Percentiles rank a stretch among this genome's conserved stretches.
Conservation (phyloP, 2,329 filamentous ascomycete genomes). For the Beauveria rudraprayagi region DNA sequence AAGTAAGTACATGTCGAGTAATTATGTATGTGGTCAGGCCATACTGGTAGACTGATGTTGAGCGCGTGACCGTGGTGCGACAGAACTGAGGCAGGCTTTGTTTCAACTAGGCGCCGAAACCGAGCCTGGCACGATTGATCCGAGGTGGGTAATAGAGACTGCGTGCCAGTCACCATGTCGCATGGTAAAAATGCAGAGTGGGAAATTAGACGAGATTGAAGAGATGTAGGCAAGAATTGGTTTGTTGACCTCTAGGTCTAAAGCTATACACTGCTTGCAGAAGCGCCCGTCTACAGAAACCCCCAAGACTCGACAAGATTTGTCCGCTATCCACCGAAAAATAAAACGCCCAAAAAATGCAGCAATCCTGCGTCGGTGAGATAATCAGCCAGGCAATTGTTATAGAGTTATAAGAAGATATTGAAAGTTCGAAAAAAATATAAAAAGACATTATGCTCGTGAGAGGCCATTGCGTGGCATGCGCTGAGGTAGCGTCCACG, state of each 20-base stretch:
- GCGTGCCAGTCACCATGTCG: not conserved
- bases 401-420: not conserved
- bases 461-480: slow-evolving; percentile 22
- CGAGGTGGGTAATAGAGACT: too few species aligned
- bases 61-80: not conserved
- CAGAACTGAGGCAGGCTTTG: not conserved
- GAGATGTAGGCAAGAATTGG: not conserved
- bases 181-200: not conserved
- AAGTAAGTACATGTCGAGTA: not conserved
- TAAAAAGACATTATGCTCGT: not conserved
- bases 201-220: not conserved
- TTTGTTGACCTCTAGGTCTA: not conserved
- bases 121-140: not conserved
- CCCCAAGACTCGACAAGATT: not conserved
- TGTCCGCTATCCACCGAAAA: not conserved
- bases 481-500: slow-evolving; percentile 61
- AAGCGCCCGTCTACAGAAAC: not conserved
- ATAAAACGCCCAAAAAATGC: slow-evolving; percentile 8
- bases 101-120: slow-evolving; percentile 3
- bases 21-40: not conserved
- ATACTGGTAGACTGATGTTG: not conserved
- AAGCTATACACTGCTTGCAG: slow-evolving; percentile 1
- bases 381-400: not conserved
- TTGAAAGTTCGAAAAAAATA: not conserved
- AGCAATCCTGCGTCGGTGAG: not conserved